Percentiles rank a stretch among this genome's conserved stretches.
phyloP scores from a whole-genome alignment of 202 grass and related monocot species.

The Cymbopogon flexuosus region DNA sequence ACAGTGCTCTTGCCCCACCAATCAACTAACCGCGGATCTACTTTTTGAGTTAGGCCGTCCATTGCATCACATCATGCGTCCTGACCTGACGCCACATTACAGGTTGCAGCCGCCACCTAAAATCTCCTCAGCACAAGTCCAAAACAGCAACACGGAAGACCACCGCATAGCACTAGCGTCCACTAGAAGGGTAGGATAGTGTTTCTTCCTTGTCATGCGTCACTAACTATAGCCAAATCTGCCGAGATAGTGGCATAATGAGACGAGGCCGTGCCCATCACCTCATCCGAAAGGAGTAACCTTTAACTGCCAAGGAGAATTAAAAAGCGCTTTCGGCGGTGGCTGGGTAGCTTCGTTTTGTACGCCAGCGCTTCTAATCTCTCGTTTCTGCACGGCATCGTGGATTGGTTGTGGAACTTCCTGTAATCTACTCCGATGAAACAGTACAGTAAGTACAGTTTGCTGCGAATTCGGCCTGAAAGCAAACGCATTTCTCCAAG shows the following conservation, averaged over 20 bases:
- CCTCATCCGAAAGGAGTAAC: neutral
- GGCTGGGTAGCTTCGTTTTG: neutral
- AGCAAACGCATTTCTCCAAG: neutral
- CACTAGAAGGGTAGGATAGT: neutral
- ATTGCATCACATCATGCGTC: conserved; percentile 17
- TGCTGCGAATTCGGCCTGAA: neutral
- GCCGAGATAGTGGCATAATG: conserved; percentile 2
- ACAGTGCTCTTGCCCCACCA: conserved; percentile 22
- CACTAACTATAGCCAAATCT: conserved; percentile 17
- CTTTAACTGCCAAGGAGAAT: neutral
- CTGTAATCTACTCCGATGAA: neutral
- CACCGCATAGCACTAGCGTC: conserved; percentile 25
- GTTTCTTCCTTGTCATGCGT: neutral
- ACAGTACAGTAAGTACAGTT: neutral
- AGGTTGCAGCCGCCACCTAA: conserved; percentile 35
- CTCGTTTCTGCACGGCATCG: neutral
- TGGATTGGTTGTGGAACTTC: neutral
- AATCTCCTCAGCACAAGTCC: conserved; percentile 22
- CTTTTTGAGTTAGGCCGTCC: conserved; percentile 35
- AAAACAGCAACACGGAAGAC: conserved; percentile 11
- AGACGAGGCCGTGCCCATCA: conserved; percentile 11
- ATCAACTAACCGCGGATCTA: conserved; percentile 26
- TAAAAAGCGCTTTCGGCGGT: conserved; percentile 24
- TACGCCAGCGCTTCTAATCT: conserved; percentile 1
- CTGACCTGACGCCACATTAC: conserved; percentile 22